These are phyloP conservation scores for Trichoderma semiorbis DNA, from an alignment of 2,329 filamentous ascomycete genomes.

Conservation along the genomic window DNA sequence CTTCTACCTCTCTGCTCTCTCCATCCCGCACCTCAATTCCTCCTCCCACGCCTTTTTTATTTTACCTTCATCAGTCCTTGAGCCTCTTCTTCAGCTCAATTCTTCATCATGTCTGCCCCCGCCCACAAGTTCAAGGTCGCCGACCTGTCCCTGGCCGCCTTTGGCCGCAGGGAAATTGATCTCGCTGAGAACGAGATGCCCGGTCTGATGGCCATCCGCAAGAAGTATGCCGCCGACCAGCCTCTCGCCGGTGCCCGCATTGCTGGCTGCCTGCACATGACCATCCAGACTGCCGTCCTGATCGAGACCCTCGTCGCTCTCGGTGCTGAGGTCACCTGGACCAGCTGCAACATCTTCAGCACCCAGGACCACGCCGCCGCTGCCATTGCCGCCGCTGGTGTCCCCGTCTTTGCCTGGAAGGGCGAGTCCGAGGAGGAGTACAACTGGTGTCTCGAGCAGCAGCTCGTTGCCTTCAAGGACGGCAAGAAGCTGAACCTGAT, in stretches of 20 bases:
- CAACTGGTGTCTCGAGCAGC: conserved; percentile 99
- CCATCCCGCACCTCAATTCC: conserved; percentile 15
- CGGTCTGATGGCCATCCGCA: conserved; percentile 91
- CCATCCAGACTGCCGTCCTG: conserved; percentile 98
- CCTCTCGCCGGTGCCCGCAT: conserved; percentile 92
- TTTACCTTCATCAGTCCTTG: background rate
- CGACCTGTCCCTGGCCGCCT: conserved; percentile 95
- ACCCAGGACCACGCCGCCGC: conserved; percentile 98
- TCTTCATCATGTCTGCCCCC: conserved; percentile 63
- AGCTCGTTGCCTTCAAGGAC: conserved; percentile 94
- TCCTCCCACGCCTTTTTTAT: background rate
- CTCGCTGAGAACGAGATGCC: conserved; percentile 97
- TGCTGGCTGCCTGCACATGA: conserved; percentile 98
- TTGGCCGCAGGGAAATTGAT: conserved; percentile 98
- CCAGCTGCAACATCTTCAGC: conserved; percentile 99
- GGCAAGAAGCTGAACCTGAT: conserved; percentile 97
- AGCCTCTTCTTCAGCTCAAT: conserved; percentile 23
- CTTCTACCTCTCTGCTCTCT: conserved; percentile 24
- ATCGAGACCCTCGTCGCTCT: conserved; percentile 96
- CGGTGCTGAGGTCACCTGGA: conserved; percentile 98
- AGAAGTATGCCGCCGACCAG: conserved; percentile 89
- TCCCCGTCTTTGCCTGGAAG: conserved; percentile 78
- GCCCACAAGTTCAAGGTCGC: conserved; percentile 97
- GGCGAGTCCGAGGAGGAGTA: conserved; percentile 99
- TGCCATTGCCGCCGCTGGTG: conserved; percentile 89